Base-by-base conservation (phyloP, 2,329 filamentous ascomycete genomes). In the Cordyceps fumosorosea region DNA sequence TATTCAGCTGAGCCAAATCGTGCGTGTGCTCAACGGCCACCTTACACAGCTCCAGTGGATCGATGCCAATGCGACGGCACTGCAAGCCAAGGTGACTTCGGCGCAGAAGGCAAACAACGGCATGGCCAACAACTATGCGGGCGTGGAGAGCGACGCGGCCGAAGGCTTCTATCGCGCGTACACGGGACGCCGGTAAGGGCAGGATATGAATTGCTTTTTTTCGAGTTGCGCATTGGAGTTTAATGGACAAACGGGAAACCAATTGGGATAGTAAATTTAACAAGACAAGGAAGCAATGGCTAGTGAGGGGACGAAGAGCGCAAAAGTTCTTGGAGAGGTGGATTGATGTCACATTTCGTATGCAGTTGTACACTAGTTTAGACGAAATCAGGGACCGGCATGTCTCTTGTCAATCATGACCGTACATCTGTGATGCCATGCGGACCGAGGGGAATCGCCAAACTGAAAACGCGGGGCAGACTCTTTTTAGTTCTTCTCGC, bases 81-180 rank as follows among this genome's bases (percentile, higher is more conserved):
- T 98, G 59, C 90, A 96, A 74, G 82, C 87, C 64, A 96, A 96
- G 81, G 90, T 98, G 57, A 77, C 80, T 6, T 85, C 88, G 34
- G 90, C 93, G 26, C 92, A 96, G 73, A 93, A 93, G 76, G 85
- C 90, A 42, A 87, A 86, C 69, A 86, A 85, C 70, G 82, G 79
- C 65, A 75, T 88, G 65, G 81, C 82, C 63, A 80, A 76, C 66
- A 81, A 82, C 63, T 82, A 84, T 66, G 82, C 81, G 22, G 83
- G 82, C 12, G 77, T 81, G 11, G 88, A 90, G 64, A 85, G 81
- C 63, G 88, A 90, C 71, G 88, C 89, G 18, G 88, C 90, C 1
- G 92, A 96, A 71, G 90, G 91, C 74, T 97, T 98, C 76, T 96
- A 95, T 74, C 85, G 90, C 56, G 96, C 91, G 61, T 96, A 91